These are phyloP conservation scores for Debaryomyces nepalensis DNA, from an alignment of 1,139 yeast genomes.

Conservation along the genomic window DNA sequence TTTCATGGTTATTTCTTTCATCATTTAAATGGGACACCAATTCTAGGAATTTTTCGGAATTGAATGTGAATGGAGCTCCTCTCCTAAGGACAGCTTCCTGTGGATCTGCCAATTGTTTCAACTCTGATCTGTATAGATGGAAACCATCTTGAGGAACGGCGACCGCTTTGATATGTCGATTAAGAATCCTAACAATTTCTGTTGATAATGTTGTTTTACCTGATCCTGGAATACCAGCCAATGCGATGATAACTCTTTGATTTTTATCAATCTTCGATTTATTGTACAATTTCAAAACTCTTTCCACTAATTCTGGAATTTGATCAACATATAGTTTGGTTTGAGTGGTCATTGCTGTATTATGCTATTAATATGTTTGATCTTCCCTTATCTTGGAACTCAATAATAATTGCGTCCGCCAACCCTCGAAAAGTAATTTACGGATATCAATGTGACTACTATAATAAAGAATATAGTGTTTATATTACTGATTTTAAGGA, in stretches of 20 bases:
- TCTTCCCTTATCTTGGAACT: conserved; percentile 12
- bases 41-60: conserved; percentile 48
- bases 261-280: conserved; percentile 10
- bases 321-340: conserved; percentile 12
- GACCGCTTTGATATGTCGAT: conserved; percentile 22
- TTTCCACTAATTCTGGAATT: conserved; percentile 14
- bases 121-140: conserved; percentile 65
- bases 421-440: conserved; percentile 15
- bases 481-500: conserved; percentile 32
- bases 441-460: conserved; percentile 19
- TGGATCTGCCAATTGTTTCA: conserved; percentile 57
- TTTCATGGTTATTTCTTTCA: conserved; percentile 25
- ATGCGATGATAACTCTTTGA: conserved; percentile 53
- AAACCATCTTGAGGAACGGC: conserved; percentile 75
- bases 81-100: conserved; percentile 63
- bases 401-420: conserved; percentile 1
- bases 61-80: conserved; percentile 88
- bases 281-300: conserved; percentile 14
- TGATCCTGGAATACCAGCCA: conserved; percentile 83
- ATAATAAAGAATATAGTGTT: conserved; percentile 24
- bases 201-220: conserved; percentile 76
- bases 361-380: conserved; percentile 4
- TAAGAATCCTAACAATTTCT: conserved; percentile 24
- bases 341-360: conserved; percentile 2
- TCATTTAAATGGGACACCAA: conserved; percentile 28